These are phyloP conservation scores for Solanum dulcamara DNA, from an alignment of 257 asterid species.

Conservation along the genomic window DNA sequence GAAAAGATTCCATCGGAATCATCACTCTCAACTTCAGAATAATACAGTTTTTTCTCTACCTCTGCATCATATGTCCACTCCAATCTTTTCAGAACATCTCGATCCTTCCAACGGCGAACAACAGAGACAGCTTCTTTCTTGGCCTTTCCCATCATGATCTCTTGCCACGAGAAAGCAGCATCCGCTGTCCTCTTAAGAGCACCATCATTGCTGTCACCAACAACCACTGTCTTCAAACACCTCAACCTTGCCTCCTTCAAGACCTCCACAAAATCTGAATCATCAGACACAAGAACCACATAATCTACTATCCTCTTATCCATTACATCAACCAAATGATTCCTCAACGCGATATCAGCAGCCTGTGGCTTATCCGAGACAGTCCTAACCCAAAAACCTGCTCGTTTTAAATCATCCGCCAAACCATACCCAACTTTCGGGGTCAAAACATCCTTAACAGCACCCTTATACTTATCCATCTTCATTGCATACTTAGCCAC, in stretches of 20 bases:
- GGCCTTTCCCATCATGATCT: slow-evolving; percentile 76
- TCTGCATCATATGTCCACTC: slow-evolving; percentile 78
- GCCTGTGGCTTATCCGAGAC: slow-evolving; percentile 76
- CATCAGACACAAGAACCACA: slow-evolving; percentile 78
- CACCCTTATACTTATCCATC: slow-evolving; percentile 79
- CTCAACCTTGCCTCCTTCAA: slow-evolving; percentile 69
- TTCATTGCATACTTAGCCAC: slow-evolving; percentile 61
- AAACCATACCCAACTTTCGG: slow-evolving; percentile 73
- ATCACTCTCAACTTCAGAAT: slow-evolving; percentile 31
- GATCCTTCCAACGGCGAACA: slow-evolving; percentile 77
- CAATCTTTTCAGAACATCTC: slow-evolving; percentile 43
- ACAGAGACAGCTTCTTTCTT: slow-evolving; percentile 68
- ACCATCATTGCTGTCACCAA: slow-evolving; percentile 61
- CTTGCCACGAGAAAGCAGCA: slow-evolving; percentile 81
- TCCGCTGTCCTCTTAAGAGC: slow-evolving; percentile 62
- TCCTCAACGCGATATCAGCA: slow-evolving; percentile 59
- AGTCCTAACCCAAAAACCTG: slow-evolving; percentile 70
- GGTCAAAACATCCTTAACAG: slow-evolving; percentile 58
- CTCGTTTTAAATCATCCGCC: slow-evolving; percentile 70
- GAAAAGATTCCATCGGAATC: slow-evolving; percentile 29
- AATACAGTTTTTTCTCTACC: slow-evolving; percentile 19
- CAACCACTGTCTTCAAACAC: slow-evolving; percentile 82
- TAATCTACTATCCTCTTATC: slow-evolving; percentile 51
- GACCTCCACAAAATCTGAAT: slow-evolving; percentile 59
- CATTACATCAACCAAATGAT: slow-evolving; percentile 69